A percentile compares a stretch with the other conserved stretches of the same genome.
phyloP scores from a whole-genome alignment of 1,139 yeast genomes.

The Nematodospora anomalae region DNA sequence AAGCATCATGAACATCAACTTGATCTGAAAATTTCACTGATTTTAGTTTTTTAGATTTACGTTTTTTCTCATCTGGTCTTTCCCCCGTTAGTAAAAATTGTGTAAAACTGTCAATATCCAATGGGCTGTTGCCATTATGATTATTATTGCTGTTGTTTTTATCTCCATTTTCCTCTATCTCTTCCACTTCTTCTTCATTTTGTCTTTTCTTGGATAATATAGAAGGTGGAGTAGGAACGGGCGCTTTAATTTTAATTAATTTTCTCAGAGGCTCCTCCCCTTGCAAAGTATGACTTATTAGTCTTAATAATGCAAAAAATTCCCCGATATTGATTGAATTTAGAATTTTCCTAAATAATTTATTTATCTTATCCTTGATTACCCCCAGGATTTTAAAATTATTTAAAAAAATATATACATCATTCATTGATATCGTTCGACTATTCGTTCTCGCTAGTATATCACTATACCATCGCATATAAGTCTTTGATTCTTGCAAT shows the following conservation, averaged over 20 bases:
- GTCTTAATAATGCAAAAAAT: slow-evolving; percentile 68
- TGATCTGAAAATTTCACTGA: slow-evolving; percentile 74
- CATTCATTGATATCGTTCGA: slow-evolving; percentile 56
- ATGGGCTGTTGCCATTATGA: slow-evolving; percentile 24
- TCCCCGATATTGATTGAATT: slow-evolving; percentile 67
- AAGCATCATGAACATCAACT: slow-evolving; percentile 40
- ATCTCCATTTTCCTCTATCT: slow-evolving; percentile 23
- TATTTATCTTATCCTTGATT: slow-evolving; percentile 45
- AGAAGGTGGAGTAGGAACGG: slow-evolving; percentile 68
- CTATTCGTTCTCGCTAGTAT: slow-evolving; percentile 58
- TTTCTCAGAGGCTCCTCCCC: slow-evolving; percentile 52
- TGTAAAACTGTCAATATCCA: slow-evolving; percentile 74
- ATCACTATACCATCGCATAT: slow-evolving; percentile 76
- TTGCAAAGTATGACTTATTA: slow-evolving; percentile 56
- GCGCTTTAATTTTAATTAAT: slow-evolving; percentile 52
- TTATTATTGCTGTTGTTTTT: slow-evolving; percentile 5
- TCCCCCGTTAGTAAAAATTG: slow-evolving; percentile 74
- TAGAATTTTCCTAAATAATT: slow-evolving; percentile 51
- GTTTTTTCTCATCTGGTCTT: slow-evolving; percentile 47
- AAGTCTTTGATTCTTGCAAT: slow-evolving; percentile 65
- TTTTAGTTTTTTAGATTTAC: slow-evolving; percentile 39
- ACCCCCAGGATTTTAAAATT: slow-evolving; percentile 55
- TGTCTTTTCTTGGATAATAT: slow-evolving; percentile 58
- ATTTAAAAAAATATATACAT: slow-evolving; percentile 61
- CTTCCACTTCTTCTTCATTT: slow-evolving; percentile 42